phyloP scores from a whole-genome alignment of 306 rosid species.

The Cucurbita pepo region DNA sequence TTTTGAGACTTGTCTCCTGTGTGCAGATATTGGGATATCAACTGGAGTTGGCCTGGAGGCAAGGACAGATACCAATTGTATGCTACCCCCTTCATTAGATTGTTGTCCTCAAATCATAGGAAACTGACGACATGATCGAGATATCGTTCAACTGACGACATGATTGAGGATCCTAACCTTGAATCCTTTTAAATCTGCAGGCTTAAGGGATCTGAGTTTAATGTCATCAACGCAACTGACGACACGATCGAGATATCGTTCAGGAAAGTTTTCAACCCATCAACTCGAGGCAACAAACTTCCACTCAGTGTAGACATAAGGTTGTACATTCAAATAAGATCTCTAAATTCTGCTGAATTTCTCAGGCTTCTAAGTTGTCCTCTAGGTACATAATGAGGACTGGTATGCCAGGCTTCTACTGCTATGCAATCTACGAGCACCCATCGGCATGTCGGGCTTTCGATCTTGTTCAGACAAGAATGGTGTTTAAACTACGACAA shows the following conservation, averaged over 20 bases:
- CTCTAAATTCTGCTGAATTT: slow-evolving; percentile 5
- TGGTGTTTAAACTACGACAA: slow-evolving; percentile 24
- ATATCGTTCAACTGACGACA: too few species aligned
- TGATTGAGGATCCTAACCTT: neutral
- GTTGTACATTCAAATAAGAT: slow-evolving; percentile 2
- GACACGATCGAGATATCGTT: slow-evolving; percentile 22
- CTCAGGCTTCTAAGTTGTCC: slow-evolving; percentile 15
- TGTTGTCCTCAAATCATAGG: neutral
- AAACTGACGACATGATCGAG: neutral
- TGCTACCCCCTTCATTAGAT: neutral
- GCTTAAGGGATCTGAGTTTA: slow-evolving; percentile 21
- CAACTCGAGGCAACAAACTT: slow-evolving; percentile 4
- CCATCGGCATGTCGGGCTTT: slow-evolving; percentile 15
- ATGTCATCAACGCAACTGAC: slow-evolving; percentile 13
- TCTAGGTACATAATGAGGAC: slow-evolving; percentile 23
- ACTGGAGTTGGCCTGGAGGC: slow-evolving; percentile 30
- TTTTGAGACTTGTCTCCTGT: neutral
- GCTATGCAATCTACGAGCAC: slow-evolving; percentile 26
- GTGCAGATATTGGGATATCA: slow-evolving; percentile 34
- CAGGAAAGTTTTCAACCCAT: slow-evolving; percentile 10
- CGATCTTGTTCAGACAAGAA: slow-evolving; percentile 37
- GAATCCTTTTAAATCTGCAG: slow-evolving; percentile 3
- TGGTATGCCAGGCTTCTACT: slow-evolving; percentile 31
- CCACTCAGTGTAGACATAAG: slow-evolving; percentile 31
- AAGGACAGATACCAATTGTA: slow-evolving; percentile 26